phyloP scores from a whole-genome alignment of 164 flowering plant genomes.

The Vitis vinifera region ASM3070453v1 NC_081812.1:16275001-16275500 shows the following conservation, averaged over 20 bases:
- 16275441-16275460: too few relatives aligned
- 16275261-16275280: too few relatives aligned
- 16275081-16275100: background rate
- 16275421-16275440: too few relatives aligned
- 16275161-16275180: conserved; percentile 12
- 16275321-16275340: too few relatives aligned
- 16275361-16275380: too few relatives aligned
- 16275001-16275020: conserved; percentile 27
- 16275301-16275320: too few relatives aligned
- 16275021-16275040: conserved; percentile 7
- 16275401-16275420: too few relatives aligned
- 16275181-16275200: conserved; percentile 15
- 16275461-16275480: too few relatives aligned
- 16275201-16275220: background rate
- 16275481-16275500: too few relatives aligned
- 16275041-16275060: conserved; percentile 1
- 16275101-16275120: background rate
- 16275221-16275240: background rate
- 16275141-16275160: background rate
- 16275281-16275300: too few relatives aligned
- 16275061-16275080: conserved; percentile 19
- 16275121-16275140: background rate
- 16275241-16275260: background rate
- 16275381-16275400: too few relatives aligned
- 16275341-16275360: too few relatives aligned